Conservation (phyloP, 495 filamentous ascomycete genomes). For the Penicillium egyptiacum region DNA sequence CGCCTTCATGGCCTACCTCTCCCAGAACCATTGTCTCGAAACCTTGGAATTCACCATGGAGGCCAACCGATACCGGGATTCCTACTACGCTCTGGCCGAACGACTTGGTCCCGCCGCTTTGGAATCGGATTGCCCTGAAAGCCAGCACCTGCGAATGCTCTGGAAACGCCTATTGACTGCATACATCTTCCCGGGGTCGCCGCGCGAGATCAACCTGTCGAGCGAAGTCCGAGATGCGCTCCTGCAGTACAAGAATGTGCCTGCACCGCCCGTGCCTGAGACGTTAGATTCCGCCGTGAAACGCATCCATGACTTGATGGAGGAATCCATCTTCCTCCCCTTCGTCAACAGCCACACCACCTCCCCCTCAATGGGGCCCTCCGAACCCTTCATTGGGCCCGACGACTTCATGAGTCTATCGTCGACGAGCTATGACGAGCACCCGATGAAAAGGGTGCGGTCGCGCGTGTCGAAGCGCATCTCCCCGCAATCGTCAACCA, state of each 20-base stretch:
- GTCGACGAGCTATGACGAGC: conserved; percentile 32
- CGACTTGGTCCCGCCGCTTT: conserved; percentile 44
- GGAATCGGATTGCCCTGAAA: conserved; percentile 54
- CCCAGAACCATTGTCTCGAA: conserved; percentile 96
- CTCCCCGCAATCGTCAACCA: conserved; percentile 47
- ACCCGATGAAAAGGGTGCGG: conserved; percentile 33
- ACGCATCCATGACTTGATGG: conserved; percentile 94
- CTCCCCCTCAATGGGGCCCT: conserved; percentile 33
- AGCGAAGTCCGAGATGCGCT: conserved; percentile 79
- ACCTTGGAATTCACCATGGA: conserved; percentile 98
- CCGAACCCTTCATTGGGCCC: conserved; percentile 31
- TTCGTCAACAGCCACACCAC: conserved; percentile 43
- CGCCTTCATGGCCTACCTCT: conserved; percentile 96
- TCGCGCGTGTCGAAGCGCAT: conserved; percentile 37
- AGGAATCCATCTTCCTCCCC: conserved; percentile 74
- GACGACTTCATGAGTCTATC: conserved; percentile 41
- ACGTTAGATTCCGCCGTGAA: conserved; percentile 84
- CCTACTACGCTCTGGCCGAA: conserved; percentile 59
- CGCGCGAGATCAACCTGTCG: conserved; percentile 91
- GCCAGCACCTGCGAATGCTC: conserved; percentile 71
- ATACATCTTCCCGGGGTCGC: conserved; percentile 63
- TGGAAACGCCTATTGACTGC: conserved; percentile 60
- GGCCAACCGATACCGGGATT: conserved; percentile 81
- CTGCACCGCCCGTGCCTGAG: conserved; percentile 72
- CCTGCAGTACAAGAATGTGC: conserved; percentile 58